Percentiles rank a stretch among this genome's conserved stretches.
These are phyloP conservation scores for Cystobasidium pallidum DNA, from an alignment of 1,284 basidiomycete species.

Conservation along the genomic window DNA sequence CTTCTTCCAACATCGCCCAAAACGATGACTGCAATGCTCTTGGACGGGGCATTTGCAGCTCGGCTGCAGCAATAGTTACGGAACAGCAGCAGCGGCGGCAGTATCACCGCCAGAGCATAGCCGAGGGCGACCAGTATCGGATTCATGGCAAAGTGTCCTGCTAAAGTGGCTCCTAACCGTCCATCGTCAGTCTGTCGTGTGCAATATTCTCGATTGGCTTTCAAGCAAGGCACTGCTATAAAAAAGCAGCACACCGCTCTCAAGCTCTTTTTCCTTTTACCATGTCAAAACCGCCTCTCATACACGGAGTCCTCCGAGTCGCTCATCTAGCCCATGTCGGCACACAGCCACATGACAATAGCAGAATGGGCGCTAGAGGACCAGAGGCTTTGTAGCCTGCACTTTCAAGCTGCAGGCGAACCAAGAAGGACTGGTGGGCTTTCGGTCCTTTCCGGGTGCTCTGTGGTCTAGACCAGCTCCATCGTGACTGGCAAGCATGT, in stretches of 20 bases:
- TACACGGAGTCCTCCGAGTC: slow-evolving; percentile 38
- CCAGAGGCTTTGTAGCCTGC: slow-evolving; percentile 36
- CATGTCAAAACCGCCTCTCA: slow-evolving; percentile 37
- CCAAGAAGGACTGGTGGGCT: slow-evolving; percentile 17
- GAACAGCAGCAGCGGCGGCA: slow-evolving; percentile 18
- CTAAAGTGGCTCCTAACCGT: background rate
- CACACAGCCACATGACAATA: background rate
- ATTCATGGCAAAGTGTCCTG: background rate
- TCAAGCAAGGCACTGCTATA: background rate
- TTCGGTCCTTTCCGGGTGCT: background rate
- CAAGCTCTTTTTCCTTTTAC: background rate
- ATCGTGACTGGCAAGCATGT: slow-evolving; percentile 15
- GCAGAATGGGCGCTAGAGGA: slow-evolving; percentile 37
- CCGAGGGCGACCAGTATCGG: slow-evolving; percentile 6
- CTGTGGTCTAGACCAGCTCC: slow-evolving; percentile 29
- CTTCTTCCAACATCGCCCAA: slow-evolving; percentile 94
- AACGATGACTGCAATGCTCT: slow-evolving; percentile 79
- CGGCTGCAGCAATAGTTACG: background rate
- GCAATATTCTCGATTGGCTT: slow-evolving; percentile 15
- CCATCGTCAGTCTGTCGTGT: slow-evolving; percentile 1
- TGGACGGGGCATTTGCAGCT: slow-evolving; percentile 5
- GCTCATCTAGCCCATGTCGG: slow-evolving; percentile 14
- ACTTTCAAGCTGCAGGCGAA: slow-evolving; percentile 29
- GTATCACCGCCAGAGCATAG: slow-evolving; percentile 6
- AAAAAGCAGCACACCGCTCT: background rate